Percentiles rank a stretch among this genome's conserved stretches.
Conservation (phyloP, 2,329 filamentous ascomycete species). For the Trichoderma brevicompactum region DNA sequence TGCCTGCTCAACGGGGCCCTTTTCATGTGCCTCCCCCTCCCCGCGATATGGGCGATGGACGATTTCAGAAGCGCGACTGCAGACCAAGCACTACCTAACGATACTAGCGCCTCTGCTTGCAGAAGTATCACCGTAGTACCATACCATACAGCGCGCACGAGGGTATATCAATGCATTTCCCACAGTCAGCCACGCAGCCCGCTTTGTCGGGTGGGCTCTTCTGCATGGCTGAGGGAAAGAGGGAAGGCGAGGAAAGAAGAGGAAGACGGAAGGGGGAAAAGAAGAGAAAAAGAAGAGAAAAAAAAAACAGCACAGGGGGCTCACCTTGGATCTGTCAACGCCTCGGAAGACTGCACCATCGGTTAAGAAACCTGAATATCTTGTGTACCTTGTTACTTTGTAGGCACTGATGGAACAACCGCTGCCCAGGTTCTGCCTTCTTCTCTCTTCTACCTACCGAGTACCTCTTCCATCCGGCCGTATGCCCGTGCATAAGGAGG, state of each 20-base stretch:
- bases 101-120: not conserved
- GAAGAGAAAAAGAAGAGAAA: not conserved
- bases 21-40: conserved; percentile 3
- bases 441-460: too few relatives aligned
- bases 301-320: not conserved
- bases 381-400: too few relatives aligned
- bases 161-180: not conserved
- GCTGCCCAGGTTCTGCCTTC: too few relatives aligned
- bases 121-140: conserved; percentile 6
- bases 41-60: conserved; percentile 15
- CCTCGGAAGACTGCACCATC: conserved; percentile 6
- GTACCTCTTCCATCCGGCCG: too few relatives aligned
- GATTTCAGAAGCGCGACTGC: not conserved
- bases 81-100: not conserved
- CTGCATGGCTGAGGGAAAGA: not conserved
- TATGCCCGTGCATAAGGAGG: not conserved
- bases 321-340: not conserved
- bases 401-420: too few relatives aligned
- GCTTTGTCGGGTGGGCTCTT: not conserved
- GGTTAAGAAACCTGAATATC: not conserved
- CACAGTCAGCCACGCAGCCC: conserved; percentile 14
- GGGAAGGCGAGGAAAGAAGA: not conserved
- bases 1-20: not conserved
- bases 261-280: not conserved
- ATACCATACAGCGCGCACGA: too few relatives aligned